Evolutionary conservation across 2,329 filamentous ascomycete genomes (phyloP).

Genomic region (Penicillium fuscoglaucum): DNA sequence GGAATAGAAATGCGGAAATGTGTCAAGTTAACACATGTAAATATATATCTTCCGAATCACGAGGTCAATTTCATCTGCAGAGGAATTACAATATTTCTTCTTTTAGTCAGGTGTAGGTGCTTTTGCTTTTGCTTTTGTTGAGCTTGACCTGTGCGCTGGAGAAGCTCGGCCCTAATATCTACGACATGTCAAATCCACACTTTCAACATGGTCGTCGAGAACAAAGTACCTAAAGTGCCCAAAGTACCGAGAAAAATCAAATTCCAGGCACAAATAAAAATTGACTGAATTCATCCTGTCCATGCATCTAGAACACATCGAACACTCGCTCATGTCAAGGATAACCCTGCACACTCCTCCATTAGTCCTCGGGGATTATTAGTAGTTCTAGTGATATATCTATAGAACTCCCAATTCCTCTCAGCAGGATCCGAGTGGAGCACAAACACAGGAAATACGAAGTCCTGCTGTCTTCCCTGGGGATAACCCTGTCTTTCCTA

Average conservation of each 20-base stretch:
- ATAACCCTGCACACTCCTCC: neutral
- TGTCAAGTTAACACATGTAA: neutral
- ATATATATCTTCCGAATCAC: neutral
- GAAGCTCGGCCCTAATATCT: neutral
- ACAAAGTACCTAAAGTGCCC: neutral
- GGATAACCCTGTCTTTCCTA: no score
- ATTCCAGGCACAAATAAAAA: neutral
- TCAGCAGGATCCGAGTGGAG: neutral
- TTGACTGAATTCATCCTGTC: no score
- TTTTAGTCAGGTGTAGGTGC: neutral
- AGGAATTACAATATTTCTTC: neutral
- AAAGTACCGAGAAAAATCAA: neutral
- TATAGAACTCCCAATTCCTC: neutral
- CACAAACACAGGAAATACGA: neutral
- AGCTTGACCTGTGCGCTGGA: neutral
- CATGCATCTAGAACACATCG: neutral
- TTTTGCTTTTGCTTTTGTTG: neutral
- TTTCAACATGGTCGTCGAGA: neutral
- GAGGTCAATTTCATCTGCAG: neutral
- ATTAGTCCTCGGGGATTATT: neutral
- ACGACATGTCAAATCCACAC: neutral
- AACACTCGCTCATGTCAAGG: neutral
- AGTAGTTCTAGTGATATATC: neutral
- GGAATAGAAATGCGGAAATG: neutral
- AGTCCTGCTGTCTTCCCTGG: neutral